Percentiles rank a stretch among this genome's conserved stretches.
Evolutionary conservation across 805 yeast species (phyloP).

Genomic region (Cyberlindnera saturnus): DNA sequence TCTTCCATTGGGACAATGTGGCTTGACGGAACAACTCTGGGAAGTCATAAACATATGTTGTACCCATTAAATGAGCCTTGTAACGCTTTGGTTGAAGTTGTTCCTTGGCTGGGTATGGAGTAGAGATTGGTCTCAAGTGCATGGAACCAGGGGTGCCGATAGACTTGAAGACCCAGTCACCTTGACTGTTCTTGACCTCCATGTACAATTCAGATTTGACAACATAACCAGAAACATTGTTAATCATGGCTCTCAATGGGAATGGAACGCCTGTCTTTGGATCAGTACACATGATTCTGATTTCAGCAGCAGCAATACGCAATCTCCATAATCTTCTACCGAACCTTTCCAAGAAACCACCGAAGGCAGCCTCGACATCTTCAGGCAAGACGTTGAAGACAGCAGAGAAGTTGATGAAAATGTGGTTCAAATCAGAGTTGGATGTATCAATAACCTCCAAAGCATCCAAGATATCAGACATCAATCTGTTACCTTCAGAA

Average conservation of each 20-base stretch:
- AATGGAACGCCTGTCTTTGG: conserved; percentile 81
- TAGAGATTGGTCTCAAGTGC: conserved; percentile 93
- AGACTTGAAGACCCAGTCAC: conserved; percentile 97
- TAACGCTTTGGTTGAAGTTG: conserved; percentile 98
- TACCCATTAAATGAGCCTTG: conserved; percentile 97
- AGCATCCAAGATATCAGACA: conserved; percentile 93
- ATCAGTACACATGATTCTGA: conserved; percentile 91
- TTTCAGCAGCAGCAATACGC: conserved; percentile 95
- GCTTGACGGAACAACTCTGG: conserved; percentile 98
- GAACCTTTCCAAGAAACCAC: conserved; percentile 94
- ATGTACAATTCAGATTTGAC: conserved; percentile 92
- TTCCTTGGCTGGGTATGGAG: conserved; percentile 97
- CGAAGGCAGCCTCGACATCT: conserved; percentile 96
- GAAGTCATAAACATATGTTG: conserved; percentile 97
- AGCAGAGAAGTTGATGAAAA: conserved; percentile 94
- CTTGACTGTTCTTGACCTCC: conserved; percentile 86
- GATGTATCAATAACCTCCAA: conserved; percentile 91
- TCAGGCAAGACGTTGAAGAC: conserved; percentile 90
- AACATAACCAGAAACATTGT: conserved; percentile 95
- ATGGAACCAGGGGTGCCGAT: conserved; percentile 92
- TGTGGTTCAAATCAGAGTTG: conserved; percentile 94
- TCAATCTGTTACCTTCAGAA: conserved; percentile 92
- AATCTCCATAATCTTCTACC: conserved; percentile 96
- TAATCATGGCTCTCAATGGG: conserved; percentile 95
- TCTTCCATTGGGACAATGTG: conserved; percentile 77